Conservation (phyloP, 305 asterid genomes). For the Caryopteris hybrid region DNA sequence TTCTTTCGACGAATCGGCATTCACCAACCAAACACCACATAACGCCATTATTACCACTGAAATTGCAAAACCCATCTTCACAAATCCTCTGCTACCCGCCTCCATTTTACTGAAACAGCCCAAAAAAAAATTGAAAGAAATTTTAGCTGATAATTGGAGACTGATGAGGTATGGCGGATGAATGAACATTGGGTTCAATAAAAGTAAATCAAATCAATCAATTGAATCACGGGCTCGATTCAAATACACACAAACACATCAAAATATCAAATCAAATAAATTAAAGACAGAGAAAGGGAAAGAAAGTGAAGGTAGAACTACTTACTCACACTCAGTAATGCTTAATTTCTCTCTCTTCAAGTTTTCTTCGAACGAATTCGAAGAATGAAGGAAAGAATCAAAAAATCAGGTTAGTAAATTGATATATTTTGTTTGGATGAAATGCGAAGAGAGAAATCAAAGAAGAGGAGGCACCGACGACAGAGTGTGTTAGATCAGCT, state of each 20-base stretch:
- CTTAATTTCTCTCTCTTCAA: background rate
- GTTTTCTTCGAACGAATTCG: background rate
- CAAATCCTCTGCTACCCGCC: slow-evolving; percentile 17
- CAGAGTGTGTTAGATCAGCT: slow-evolving; percentile 34
- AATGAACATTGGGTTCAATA: background rate
- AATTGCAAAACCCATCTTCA: slow-evolving; percentile 22
- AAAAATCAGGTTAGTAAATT: background rate
- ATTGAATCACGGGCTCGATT: background rate
- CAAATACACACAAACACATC: too few species aligned
- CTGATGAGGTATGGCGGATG: background rate
- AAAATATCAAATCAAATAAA: background rate
- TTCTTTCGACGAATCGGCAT: slow-evolving; percentile 14
- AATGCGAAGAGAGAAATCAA: slow-evolving; percentile 20
- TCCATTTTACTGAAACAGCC: slow-evolving; percentile 25
- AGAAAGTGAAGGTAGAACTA: slow-evolving; percentile 12
- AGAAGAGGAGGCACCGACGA: slow-evolving; percentile 30
- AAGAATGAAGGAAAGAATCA: slow-evolving; percentile 11
- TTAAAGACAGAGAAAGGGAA: background rate
- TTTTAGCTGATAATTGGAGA: background rate
- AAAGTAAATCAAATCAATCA: background rate
- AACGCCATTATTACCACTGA: slow-evolving; percentile 20
- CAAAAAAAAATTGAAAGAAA: too few species aligned
- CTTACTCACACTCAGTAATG: slow-evolving; percentile 2
- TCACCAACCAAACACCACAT: slow-evolving; percentile 9
- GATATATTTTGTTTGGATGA: slow-evolving; percentile 27